Base-by-base conservation (phyloP, 2,329 filamentous ascomycete species). In the Verticillium zaregamsianum region DNA sequence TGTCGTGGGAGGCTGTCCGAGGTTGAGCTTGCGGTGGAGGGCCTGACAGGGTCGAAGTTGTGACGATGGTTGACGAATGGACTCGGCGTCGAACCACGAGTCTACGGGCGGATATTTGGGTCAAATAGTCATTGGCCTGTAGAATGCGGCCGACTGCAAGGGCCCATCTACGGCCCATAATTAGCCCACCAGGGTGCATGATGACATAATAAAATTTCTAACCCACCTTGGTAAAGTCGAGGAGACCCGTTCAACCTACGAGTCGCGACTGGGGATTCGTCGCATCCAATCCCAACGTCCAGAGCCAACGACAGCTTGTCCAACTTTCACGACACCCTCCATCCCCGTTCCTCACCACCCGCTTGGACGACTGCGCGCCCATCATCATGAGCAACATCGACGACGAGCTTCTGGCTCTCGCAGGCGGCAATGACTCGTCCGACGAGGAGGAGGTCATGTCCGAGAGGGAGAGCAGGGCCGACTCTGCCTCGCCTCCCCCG, bases 371-470 rank as follows among this genome's bases (percentile, higher is more conserved):
- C 45, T 9, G 17, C 45, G 45, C 45, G 20, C 45, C n/a, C 45
- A 49, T 23, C 20, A 49, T 12, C 9, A 49, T 49, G 54, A 55
- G 54, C 31, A 55, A 55, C 54, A 85, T 97, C 68, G 94, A 98
- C 73, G 93, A 94, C 70, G 94, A 97, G 80, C 88, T 98, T 67
- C 89, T 98, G 66, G 93, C 92, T 71, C 88, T 98, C 67, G 95
- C 93, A 60, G 95, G 92, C 70, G 92, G 91, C 68, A 90, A 86
- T 64, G 82, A 82, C 63, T 83, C 80, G 59, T 85, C 86, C 62
- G 85, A 83, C 70, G 85, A 85, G 68, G 57, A 59, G 75, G 83
- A 79, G 61, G 80, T 76, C 73, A 75, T 77, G 76, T 78, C 79
- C 71, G 79, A 80, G 76, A 80, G 80, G 69, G 77, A 77, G 69